Evolutionary conservation across 805 yeast species (phyloP).

Genomic region (Tetrapisispora taiwanensis): DNA sequence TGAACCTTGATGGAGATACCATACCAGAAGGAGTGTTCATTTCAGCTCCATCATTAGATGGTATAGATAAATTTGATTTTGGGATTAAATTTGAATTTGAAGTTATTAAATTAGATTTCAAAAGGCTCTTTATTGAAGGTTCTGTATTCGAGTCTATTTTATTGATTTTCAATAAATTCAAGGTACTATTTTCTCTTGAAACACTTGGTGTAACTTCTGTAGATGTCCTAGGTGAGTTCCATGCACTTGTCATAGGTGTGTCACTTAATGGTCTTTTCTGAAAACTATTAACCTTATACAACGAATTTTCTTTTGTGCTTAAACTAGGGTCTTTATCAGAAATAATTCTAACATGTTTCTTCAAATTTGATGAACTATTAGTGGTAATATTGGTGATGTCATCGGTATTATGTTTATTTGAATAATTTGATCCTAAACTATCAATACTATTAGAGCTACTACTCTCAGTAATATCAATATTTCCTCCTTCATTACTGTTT

Average conservation of each 20-base stretch:
- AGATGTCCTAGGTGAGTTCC: slow-evolving; percentile 42
- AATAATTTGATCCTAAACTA: background rate
- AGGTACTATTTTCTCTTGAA: slow-evolving; percentile 13
- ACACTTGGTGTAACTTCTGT: slow-evolving; percentile 22
- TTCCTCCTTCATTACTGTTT: background rate
- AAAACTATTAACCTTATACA: slow-evolving; percentile 38
- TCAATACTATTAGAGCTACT: background rate
- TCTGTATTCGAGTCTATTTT: slow-evolving; percentile 3
- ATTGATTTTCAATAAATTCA: slow-evolving; percentile 6
- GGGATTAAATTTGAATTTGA: background rate
- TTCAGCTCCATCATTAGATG: background rate
- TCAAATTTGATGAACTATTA: background rate
- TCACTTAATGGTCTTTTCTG: slow-evolving; percentile 66
- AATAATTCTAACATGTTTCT: slow-evolving; percentile 13
- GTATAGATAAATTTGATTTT: background rate
- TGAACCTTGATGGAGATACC: slow-evolving; percentile 20
- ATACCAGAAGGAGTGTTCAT: slow-evolving; percentile 2
- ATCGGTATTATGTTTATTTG: too few relatives aligned
- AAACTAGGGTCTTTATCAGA: slow-evolving; percentile 5
- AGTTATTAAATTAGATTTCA: background rate
- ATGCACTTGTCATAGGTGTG: slow-evolving; percentile 55
- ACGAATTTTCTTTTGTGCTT: slow-evolving; percentile 1
- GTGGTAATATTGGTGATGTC: background rate
- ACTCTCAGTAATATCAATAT: background rate
- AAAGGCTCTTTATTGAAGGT: background rate